phyloP scores from a whole-genome alignment of 352 stramenopile genomes.

The Blastocystis sp. region DNA sequence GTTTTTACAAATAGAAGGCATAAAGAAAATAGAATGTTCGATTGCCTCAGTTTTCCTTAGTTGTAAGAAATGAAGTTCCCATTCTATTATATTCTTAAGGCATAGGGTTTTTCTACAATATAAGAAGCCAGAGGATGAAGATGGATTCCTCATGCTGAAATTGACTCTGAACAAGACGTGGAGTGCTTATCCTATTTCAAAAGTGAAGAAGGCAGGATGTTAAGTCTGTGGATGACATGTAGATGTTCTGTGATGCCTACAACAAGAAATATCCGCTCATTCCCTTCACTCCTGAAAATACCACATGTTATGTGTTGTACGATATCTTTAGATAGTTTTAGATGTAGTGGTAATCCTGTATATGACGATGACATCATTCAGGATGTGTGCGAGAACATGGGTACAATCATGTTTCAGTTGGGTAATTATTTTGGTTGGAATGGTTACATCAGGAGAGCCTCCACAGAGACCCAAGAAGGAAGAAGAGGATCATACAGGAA shows the following conservation, averaged over 20 bases:
- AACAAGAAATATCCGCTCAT: constrained; percentile 82
- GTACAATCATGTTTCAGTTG: constrained; percentile 58
- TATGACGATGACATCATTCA: constrained; percentile 67
- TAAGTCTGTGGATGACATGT: background rate
- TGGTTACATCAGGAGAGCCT: background rate
- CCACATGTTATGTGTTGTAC: constrained; percentile 76
- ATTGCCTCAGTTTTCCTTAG: background rate
- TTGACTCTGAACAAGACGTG: constrained; percentile 66
- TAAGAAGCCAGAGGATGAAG: constrained; percentile 60
- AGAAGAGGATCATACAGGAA: constrained; percentile 69
- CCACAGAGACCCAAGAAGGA: constrained; percentile 62
- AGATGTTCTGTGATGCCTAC: constrained; percentile 86
- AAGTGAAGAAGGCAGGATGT: constrained; percentile 57
- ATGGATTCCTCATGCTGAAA: constrained; percentile 62
- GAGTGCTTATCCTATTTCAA: constrained; percentile 49
- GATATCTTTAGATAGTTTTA: constrained; percentile 72
- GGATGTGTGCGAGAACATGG: constrained; percentile 62
- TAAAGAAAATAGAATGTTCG: background rate
- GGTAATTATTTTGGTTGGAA: background rate
- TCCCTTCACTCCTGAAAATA: constrained; percentile 66
- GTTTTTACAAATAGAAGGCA: no score
- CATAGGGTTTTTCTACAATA: constrained; percentile 65
- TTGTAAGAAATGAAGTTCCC: constrained; percentile 43
- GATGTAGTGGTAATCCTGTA: constrained; percentile 24
- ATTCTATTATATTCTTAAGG: background rate